Evolutionary conservation across 2,329 filamentous ascomycete species (phyloP), one percentile per base, ranked within the genome.

Genomic region (Ophiostoma montium): DNA sequence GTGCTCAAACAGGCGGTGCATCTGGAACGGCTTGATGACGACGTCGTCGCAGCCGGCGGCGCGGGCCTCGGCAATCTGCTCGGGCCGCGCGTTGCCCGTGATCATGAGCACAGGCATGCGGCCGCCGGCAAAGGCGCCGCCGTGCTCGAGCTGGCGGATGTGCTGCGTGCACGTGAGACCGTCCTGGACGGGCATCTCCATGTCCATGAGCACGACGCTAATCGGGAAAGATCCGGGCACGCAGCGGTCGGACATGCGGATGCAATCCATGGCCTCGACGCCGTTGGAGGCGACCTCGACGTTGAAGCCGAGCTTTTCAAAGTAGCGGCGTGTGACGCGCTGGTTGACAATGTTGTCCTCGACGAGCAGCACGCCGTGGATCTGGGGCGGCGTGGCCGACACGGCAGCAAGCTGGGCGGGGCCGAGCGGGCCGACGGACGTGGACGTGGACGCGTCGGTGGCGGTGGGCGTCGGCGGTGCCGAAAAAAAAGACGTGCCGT

Each of bases 141-240:
- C 63, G 36, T 62, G 63, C 60, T 84, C 78, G 50, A 83, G 62
- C 53, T 76, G 70, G 15, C 83, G 71, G 49, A 87, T 84, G 39
- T 71, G 70, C 31, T 70, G 69, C 12, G 80, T 81, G 58, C 81
- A 83, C 1, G 78, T 76, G 50, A 83, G 65, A 0, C 83, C 83
- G 56, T 86, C 80, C 69, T 83, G 82, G 15, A 85, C 65, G 1
- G 82, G 82, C 82, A 86, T 86, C 59, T 86, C 80, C 56, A 84
- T 78, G 57, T 86, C 83, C 82, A 86, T 86, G 18, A 86, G 67
- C 16, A 86, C 75, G 5, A 85, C 67, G 46, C 75, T 75, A 21
- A 82, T 63, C 1, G 68, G 64, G 23, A 70, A 65, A 7, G 48
- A 31, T 16, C 49, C 53, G 3, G 50, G 32, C 30, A 50, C 39